A percentile compares a stretch with the other conserved stretches of the same genome.
Evolutionary conservation across 345 rosid genomes (phyloP).

Genomic region (Aquilaria sinensis): DNA sequence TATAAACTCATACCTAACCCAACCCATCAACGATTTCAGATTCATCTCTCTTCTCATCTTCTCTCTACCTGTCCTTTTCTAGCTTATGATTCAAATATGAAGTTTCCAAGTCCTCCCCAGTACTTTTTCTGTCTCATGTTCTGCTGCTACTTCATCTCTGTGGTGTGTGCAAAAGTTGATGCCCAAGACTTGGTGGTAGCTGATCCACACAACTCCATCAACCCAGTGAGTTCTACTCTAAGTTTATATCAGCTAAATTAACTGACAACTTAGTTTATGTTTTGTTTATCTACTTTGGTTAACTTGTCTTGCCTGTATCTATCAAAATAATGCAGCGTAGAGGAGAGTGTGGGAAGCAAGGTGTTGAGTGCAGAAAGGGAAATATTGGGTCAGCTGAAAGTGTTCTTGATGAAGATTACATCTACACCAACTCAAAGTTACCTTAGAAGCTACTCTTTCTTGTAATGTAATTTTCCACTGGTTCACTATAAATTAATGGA

Average conservation of each 20-base stretch:
- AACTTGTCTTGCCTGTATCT: neutral
- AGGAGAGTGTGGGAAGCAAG: conserved; percentile 7
- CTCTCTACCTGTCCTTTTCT: neutral
- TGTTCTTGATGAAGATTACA: conserved; percentile 18
- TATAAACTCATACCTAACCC: conserved; percentile 1
- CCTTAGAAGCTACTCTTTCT: neutral
- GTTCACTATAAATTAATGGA: neutral
- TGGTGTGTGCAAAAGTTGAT: conserved; percentile 5
- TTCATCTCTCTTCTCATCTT: neutral
- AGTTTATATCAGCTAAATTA: too few species aligned
- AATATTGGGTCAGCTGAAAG: conserved; percentile 11
- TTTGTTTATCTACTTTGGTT: neutral
- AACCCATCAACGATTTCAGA: neutral
- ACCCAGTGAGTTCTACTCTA: conserved; percentile 4
- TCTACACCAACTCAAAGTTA: conserved; percentile 18
- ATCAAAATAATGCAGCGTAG: conserved; percentile 3
- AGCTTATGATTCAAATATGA: neutral
- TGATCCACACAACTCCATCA: conserved; percentile 5
- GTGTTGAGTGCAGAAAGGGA: conserved; percentile 17
- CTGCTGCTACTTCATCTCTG: conserved; percentile 4
- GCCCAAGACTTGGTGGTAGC: neutral
- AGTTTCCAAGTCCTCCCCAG: neutral
- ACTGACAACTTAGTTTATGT: too few species aligned
- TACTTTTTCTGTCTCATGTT: neutral
- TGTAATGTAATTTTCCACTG: neutral